phyloP scores from a whole-genome alignment of 148 eudicot genomes.

The Chenopodium album region DNA sequence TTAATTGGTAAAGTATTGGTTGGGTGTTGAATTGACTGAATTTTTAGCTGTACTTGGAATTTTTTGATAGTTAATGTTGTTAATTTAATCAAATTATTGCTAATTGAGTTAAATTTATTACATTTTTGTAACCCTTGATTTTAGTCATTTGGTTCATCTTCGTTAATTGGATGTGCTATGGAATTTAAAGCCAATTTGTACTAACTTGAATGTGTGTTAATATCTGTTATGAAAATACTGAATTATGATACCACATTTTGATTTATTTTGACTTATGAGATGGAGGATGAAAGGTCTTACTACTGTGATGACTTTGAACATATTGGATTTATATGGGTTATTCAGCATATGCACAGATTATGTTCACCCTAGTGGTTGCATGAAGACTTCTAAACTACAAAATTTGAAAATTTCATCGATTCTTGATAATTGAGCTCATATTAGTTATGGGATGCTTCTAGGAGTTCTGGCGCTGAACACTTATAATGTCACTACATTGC shows the following conservation, averaged over 20 bases:
- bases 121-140: background rate
- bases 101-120: background rate
- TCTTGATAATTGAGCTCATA: background rate
- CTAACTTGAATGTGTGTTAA: background rate
- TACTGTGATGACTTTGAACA: background rate
- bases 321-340: background rate
- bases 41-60: background rate
- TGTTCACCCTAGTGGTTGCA: too few relatives aligned
- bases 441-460: background rate
- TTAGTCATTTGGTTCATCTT: background rate
- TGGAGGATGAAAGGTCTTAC: background rate
- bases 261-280: background rate
- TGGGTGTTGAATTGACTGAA: slow-evolving; percentile 11
- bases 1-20: background rate
- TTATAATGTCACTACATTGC: background rate
- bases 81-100: slow-evolving; percentile 2
- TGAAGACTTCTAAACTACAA: background rate
- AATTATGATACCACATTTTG: background rate
- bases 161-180: background rate
- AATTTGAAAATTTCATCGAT: background rate
- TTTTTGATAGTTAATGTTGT: background rate
- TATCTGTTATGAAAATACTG: background rate
- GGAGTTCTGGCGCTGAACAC: background rate
- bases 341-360: background rate
- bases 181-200: background rate